Base-by-base conservation (phyloP, 768 basidiomycete species). In the Cytidiella melzeri region DNA sequence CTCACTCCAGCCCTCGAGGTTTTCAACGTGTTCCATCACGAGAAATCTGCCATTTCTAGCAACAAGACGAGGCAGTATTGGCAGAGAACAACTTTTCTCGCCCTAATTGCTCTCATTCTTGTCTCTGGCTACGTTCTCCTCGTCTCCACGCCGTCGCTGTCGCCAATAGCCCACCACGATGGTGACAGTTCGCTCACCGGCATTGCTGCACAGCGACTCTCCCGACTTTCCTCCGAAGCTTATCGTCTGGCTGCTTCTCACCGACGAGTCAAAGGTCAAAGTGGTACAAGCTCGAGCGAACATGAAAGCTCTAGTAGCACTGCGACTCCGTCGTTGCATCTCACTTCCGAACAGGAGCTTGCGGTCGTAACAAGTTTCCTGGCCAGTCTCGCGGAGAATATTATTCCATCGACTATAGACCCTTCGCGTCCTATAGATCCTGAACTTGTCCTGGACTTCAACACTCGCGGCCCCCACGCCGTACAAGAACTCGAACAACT, bases 401-500 rank as follows among this genome's bases (percentile, higher is more conserved):
- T 83, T 48, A 79, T 92, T 49, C 87, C 90, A 1, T 61, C 68
- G 0, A 69, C 70, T 5, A 75, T 89, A 40, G 78, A 91, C 58
- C 84, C 89, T 0, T 57, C 71, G 10, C 55, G 57, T 10, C 78
- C 87, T 6, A 79, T 91, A 50, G 88, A 92, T 62, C 87, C 90
- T 3, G 78, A 88, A 57, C 77, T 91, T 49, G 76, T 92, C 4
- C 74, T 92, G 37, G 89, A 87, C 58, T 92, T 92, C 61, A 87
- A 92, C 61, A 84, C 85, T 0, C 77, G 81, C n/a, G 70, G 77
- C 38, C 67, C 76, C 2, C 73, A 75, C 12, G 86, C 87, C 1
- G 57, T 61, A 18, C 75, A 79, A 27, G 87, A 90, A 63, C 68
- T 90, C 26, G 62, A 66, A 27, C 68, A 70, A 1, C 70, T 90